phyloP scores from a whole-genome alignment of 192 early-diverging fungal genomes.

The Chytriomyces hyalinus region DNA sequence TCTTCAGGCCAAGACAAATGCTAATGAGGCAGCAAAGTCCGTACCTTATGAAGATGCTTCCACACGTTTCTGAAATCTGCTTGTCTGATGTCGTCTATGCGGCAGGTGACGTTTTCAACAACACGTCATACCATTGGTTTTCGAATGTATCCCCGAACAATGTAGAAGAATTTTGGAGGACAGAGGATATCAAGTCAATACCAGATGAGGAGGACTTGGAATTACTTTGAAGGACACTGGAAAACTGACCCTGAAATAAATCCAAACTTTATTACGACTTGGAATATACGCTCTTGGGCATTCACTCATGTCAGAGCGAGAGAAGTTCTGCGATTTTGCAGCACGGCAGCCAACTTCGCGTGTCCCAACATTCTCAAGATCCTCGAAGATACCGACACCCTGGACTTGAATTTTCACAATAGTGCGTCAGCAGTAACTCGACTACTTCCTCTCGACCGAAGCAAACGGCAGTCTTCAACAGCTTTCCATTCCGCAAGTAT shows the following conservation, averaged over 20 bases:
- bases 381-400: neutral
- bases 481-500: neutral
- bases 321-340: neutral
- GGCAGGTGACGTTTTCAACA: slow-evolving; percentile 39
- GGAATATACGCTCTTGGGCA: no score
- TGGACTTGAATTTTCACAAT: neutral
- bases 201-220: no score
- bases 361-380: slow-evolving; percentile 7
- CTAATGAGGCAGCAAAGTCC: slow-evolving; percentile 4
- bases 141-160: no score
- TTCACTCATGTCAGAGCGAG: no score
- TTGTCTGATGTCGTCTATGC: slow-evolving; percentile 11
- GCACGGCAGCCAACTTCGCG: neutral
- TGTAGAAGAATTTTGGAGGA: no score
- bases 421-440: neutral
- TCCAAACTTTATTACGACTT: no score
- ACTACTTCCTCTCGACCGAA: slow-evolving; percentile 4
- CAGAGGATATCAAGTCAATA: no score
- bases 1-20: neutral
- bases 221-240: no score
- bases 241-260: no score
- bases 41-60: slow-evolving; percentile 9
- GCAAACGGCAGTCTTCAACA: neutral
- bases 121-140: slow-evolving; percentile 43
- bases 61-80: slow-evolving; percentile 3